Evolutionary conservation across 306 rosid genomes (phyloP).

Genomic region (Vicia sativa): DNA sequence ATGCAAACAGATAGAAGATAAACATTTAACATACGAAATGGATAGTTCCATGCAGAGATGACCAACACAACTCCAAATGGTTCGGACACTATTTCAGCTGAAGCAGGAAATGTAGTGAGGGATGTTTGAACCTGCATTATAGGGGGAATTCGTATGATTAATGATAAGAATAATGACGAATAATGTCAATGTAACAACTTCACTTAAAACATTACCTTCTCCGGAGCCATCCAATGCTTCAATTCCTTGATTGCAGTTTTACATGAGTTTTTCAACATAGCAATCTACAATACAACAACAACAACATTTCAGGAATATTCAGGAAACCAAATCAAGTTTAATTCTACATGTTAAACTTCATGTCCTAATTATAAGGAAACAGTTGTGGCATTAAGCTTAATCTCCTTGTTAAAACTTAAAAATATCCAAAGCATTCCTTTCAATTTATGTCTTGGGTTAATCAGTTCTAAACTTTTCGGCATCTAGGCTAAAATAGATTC

Average conservation of each 20-base stretch:
- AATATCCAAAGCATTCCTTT: no score
- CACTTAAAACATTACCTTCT: slow-evolving; percentile 61
- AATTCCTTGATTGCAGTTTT: slow-evolving; percentile 59
- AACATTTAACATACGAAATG: slow-evolving; percentile 73
- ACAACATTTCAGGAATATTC: no score
- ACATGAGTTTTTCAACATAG: slow-evolving; percentile 69
- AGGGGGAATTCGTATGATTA: slow-evolving; percentile 19
- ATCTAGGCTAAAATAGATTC: slow-evolving; percentile 3
- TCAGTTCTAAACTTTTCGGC: no score
- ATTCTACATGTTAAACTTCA: no score
- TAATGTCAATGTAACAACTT: slow-evolving; percentile 24
- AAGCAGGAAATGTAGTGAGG: slow-evolving; percentile 76
- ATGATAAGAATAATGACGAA: slow-evolving; percentile 23
- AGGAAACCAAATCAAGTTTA: no score
- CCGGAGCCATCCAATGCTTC: slow-evolving; percentile 77
- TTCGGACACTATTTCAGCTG: slow-evolving; percentile 94
- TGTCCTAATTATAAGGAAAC: no score
- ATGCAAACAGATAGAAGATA: background rate
- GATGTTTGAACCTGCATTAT: slow-evolving; percentile 75
- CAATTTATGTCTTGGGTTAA: no score
- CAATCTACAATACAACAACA: slow-evolving; percentile 57
- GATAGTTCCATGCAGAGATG: slow-evolving; percentile 98
- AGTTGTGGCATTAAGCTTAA: no score
- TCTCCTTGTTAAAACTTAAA: no score
- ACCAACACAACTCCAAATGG: slow-evolving; percentile 84